Percentiles rank a stretch among this genome's conserved stretches.
Evolutionary conservation across 176 grass and related monocot species (phyloP).

Genomic region (Dactylis glomerata): DNA sequence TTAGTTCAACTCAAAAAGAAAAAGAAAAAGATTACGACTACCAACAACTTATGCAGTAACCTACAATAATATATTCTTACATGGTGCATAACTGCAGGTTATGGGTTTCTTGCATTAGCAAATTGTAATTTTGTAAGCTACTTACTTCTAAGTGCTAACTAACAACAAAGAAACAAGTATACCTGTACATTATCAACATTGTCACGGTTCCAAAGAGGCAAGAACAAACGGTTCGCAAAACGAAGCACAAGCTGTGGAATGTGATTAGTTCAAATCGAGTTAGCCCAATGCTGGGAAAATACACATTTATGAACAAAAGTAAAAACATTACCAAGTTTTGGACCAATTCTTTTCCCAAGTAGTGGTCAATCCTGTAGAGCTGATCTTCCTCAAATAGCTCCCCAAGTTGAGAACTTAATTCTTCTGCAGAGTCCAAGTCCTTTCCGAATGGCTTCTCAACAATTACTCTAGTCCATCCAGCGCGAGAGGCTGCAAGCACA

Average conservation of each 20-base stretch:
- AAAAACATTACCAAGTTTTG: constrained; percentile 77
- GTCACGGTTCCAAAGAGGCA: constrained; percentile 93
- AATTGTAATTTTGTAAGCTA: constrained; percentile 8
- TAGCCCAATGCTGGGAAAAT: constrained; percentile 8
- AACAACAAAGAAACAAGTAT: constrained; percentile 17
- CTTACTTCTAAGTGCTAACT: constrained; percentile 5
- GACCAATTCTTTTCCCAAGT: constrained; percentile 94
- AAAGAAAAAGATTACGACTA: not conserved
- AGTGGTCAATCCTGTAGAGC: constrained; percentile 93
- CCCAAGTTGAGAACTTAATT: constrained; percentile 80
- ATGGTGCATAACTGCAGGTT: constrained; percentile 3
- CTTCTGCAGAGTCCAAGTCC: constrained; percentile 83
- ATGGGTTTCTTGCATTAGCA: not conserved
- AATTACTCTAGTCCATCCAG: constrained; percentile 87
- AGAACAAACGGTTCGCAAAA: constrained; percentile 88
- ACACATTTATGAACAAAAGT: constrained; percentile 16
- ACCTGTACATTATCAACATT: constrained; percentile 97
- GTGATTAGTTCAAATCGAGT: constrained; percentile 29
- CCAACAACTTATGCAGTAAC: constrained; percentile 7
- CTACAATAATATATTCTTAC: constrained; percentile 11
- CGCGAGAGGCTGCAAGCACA: constrained; percentile 51
- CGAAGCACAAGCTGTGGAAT: constrained; percentile 81
- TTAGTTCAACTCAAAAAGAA: not conserved
- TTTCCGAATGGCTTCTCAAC: constrained; percentile 97
- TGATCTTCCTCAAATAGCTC: constrained; percentile 85